Percentiles rank a stretch among this genome's conserved stretches.
Evolutionary conservation across 805 yeast species (phyloP).

Genomic region (Zygosaccharomyces bisporus): DNA sequence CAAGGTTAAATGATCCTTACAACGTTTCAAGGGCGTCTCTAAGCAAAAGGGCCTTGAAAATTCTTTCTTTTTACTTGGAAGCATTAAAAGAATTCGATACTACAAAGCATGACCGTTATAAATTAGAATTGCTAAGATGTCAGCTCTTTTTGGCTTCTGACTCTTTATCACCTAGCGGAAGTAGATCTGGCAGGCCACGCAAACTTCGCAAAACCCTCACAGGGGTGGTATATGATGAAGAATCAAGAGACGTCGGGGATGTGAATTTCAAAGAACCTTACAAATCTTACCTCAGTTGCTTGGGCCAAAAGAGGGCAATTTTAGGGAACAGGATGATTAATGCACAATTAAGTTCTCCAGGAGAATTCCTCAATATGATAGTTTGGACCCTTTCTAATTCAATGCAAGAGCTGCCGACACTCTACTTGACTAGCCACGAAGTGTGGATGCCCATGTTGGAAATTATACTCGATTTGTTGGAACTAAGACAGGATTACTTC

Average conservation of each 20-base stretch:
- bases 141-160: conserved; percentile 30
- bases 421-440: conserved; percentile 21
- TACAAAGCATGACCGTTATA: conserved; percentile 15
- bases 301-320: conserved; percentile 20
- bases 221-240: conserved; percentile 8
- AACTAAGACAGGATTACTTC: conserved; percentile 28
- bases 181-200: background rate
- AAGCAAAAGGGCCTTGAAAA: conserved; percentile 34
- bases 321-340: conserved; percentile 24
- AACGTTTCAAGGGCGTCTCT: conserved; percentile 30
- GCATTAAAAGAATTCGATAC: conserved; percentile 21
- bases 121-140: conserved; percentile 30
- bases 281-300: conserved; percentile 25
- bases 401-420: conserved; percentile 12
- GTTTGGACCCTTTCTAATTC: conserved; percentile 29
- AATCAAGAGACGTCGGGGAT: background rate
- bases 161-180: conserved; percentile 15
- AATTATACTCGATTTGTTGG: conserved; percentile 23
- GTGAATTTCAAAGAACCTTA: conserved; percentile 15
- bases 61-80: conserved; percentile 26
- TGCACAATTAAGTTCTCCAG: conserved; percentile 19
- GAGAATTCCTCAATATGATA: conserved; percentile 28
- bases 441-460: conserved; percentile 29
- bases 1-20: conserved; percentile 29
- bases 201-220: conserved; percentile 18